A percentile compares a stretch with the other conserved stretches of the same genome.
phyloP scores from a whole-genome alignment of 2,329 filamentous ascomycete genomes.

The Xylaria sp. region DNA sequence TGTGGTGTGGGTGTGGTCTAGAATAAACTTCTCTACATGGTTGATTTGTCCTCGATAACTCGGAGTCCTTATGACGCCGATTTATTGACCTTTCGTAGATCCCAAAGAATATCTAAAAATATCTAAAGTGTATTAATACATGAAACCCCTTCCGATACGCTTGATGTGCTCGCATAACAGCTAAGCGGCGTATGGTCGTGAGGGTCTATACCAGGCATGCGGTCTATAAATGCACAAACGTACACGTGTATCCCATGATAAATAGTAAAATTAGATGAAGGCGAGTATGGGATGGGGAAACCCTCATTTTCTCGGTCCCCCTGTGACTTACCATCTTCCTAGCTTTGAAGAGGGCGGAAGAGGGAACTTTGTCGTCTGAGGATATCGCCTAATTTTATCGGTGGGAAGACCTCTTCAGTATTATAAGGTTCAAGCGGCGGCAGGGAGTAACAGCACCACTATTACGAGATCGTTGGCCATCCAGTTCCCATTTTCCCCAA shows the following conservation, averaged over 20 bases:
- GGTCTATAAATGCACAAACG: slow-evolving; percentile 3
- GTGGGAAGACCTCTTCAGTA: background rate
- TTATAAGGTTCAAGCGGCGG: background rate
- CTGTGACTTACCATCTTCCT: background rate
- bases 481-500: background rate
- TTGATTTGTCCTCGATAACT: background rate
- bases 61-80: slow-evolving; percentile 1
- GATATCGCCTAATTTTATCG: background rate
- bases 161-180: background rate
- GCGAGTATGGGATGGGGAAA: background rate
- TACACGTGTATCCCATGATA: background rate
- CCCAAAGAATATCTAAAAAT: background rate
- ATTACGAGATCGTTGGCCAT: slow-evolving; percentile 35
- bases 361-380: background rate
- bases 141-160: background rate
- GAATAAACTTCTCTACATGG: slow-evolving; percentile 10
- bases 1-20: slow-evolving; percentile 9
- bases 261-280: background rate
- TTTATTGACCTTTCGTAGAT: slow-evolving; percentile 19
- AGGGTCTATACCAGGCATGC: background rate
- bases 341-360: background rate
- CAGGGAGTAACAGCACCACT: background rate
- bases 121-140: slow-evolving; percentile 11
- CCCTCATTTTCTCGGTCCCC: background rate
- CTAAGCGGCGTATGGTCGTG: background rate